Base-by-base conservation (phyloP, 495 filamentous ascomycete genomes). In the Penicillium daleae region DNA sequence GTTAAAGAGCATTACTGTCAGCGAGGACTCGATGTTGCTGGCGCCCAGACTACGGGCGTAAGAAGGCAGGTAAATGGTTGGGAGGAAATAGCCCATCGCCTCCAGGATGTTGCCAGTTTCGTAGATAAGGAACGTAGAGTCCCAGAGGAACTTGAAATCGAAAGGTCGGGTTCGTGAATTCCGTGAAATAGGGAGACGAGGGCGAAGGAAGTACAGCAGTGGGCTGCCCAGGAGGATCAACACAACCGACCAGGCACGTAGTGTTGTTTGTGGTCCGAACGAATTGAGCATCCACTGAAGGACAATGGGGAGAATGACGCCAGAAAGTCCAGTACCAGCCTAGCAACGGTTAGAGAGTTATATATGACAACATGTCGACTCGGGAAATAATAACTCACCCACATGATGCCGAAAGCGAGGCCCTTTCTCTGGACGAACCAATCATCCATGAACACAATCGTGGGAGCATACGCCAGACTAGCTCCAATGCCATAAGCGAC, bases 61-160 rank as follows among this genome's bases (percentile, higher is more conserved):
- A 7, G 80, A 76, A 6, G 86, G 85, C 0, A 90, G 75, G 66
- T 87, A 90, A 49, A 88, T 80, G 0, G 75, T 73, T 0, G 87
- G 86, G 0, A 89, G 70, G 70, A 89, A 89, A 66, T 80, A 90
- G 4, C 88, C 88, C 8, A 85, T 68, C 0, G 77, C 79, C 66
- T 90, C 78, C 49, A 86, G 57, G 35, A 84, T 74, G 66, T 86
- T 86, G 39, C 82, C 80, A 0, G 78, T 53, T 62, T 86, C 80
- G 40, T 85, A 81, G 27, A 83, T 66, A 61, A 78, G 66, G 68
- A 89, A 89, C 1, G 75, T 71, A 0, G 66, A 67, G 27, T 74
- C 67, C 19, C 61, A 33, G 9, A 87, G 59, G 63, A 88, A 89
- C 15, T 64, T 66, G 49, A 84, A 71, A 65, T 76, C 62, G 58